phyloP scores from a whole-genome alignment of 805 yeast species.

The Saccharomycopsis babjevae region DNA sequence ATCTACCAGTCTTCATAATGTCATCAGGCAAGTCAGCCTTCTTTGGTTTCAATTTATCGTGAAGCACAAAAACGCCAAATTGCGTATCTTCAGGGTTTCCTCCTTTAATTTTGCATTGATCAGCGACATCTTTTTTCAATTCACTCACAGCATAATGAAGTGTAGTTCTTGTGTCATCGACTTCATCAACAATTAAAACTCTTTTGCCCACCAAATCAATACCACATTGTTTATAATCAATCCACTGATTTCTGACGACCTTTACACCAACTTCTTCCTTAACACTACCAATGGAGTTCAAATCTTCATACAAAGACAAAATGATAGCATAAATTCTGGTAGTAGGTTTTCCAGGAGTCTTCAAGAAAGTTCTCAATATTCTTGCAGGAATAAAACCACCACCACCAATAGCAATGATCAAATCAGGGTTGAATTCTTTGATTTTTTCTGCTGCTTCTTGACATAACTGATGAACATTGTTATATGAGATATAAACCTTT shows the following conservation, averaged over 20 bases:
- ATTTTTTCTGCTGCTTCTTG: slow-evolving; percentile 52
- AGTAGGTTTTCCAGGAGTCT: slow-evolving; percentile 79
- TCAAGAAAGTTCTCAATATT: slow-evolving; percentile 85
- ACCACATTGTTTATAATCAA: slow-evolving; percentile 55
- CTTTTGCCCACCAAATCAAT: slow-evolving; percentile 49
- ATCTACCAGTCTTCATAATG: slow-evolving; percentile 47
- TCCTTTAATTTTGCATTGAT: slow-evolving; percentile 46
- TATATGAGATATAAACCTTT: slow-evolving; percentile 70
- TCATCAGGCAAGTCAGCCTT: slow-evolving; percentile 61
- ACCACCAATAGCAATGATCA: slow-evolving; percentile 93
- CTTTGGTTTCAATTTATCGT: slow-evolving; percentile 64
- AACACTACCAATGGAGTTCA: slow-evolving; percentile 47
- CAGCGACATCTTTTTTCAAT: slow-evolving; percentile 57
- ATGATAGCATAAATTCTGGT: slow-evolving; percentile 93
- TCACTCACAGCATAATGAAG: slow-evolving; percentile 71
- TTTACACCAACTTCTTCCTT: slow-evolving; percentile 53
- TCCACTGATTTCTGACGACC: slow-evolving; percentile 77
- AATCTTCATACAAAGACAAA: slow-evolving; percentile 80
- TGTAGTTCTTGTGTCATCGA: slow-evolving; percentile 80
- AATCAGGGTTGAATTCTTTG: slow-evolving; percentile 70
- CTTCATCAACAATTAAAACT: slow-evolving; percentile 70
- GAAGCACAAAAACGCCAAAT: slow-evolving; percentile 69
- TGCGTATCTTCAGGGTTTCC: slow-evolving; percentile 46
- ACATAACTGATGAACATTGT: slow-evolving; percentile 69
- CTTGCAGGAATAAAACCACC: slow-evolving; percentile 98